Base-by-base conservation (phyloP, 2,329 filamentous ascomycete species). In the Hypomyces perniciosus region DNA sequence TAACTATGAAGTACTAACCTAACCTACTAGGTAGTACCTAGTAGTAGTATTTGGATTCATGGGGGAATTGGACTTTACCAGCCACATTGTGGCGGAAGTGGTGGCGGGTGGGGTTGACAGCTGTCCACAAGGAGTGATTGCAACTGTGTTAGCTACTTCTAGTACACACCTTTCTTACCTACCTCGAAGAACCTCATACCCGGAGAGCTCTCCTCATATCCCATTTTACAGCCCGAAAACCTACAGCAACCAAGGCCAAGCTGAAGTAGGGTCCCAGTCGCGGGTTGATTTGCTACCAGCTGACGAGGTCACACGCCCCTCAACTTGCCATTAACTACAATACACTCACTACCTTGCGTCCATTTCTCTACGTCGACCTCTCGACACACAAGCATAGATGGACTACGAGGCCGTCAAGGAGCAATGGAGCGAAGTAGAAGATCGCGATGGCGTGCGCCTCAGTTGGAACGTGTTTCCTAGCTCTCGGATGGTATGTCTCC, bases 401-500 rank as follows among this genome's bases (percentile, higher is more conserved):
- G 91, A 96, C 69, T 95, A 90, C 78, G 91, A 96, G 70, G 80
- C 84, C 60, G 75, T 95, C 60, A 96, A 96, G 75, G 91, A 96
- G 72, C 87, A 92, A 75, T 96, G 91, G 91, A 90, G 86, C 65
- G 90, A 96, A 69, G 85, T 95, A 53, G 93, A 99, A 76, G 93
- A 99, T 66, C 85, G 89, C 61, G 93, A 99, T 83, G 93, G 93
- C 55, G 83, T 97, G 65, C 85, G 93, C 57, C 79, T 99, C 59
- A 96, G 92, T 73, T 99, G 93, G 93, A 99, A 99, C 69, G 95
- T 95, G 55, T 95, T 99, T 65, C 93, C 93, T 45, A 96, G 91
- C 76, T 92, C 92, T 65, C 90, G 93, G 68, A 96, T 99, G 90
- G 91, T 90, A 62, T 62, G 80, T 73, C 8, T 26, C 33, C 3